Conservation (phyloP, 768 basidiomycete species). For the Gloeopeniophorella convolvens region DNA sequence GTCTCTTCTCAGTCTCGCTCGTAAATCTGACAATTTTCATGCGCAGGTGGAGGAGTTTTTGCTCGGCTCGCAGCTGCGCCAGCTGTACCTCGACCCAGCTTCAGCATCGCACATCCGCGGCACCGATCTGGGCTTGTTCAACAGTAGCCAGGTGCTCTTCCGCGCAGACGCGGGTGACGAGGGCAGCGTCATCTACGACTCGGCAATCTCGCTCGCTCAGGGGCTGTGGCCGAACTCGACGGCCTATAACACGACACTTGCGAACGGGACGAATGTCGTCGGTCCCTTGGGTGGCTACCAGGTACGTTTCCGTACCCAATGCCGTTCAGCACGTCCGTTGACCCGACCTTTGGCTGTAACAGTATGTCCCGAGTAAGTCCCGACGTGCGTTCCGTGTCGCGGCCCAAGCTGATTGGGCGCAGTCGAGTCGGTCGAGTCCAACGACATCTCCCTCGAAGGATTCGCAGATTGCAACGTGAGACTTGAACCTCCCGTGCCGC, state of each 20-base stretch:
- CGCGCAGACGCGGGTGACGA: slow-evolving; percentile 68
- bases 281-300: slow-evolving; percentile 67
- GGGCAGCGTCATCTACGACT: slow-evolving; percentile 58
- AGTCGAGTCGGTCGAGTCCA: slow-evolving; percentile 61
- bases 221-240: slow-evolving; percentile 54
- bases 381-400: not conserved
- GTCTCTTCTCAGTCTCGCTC: not conserved
- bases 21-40: not conserved
- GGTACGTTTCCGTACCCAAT: slow-evolving; percentile 21
- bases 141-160: slow-evolving; percentile 37
- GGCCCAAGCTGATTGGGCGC: slow-evolving; percentile 6
- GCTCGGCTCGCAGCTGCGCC: slow-evolving; percentile 47
- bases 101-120: slow-evolving; percentile 49
- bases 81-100: slow-evolving; percentile 45
- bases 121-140: slow-evolving; percentile 29
- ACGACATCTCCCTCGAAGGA: slow-evolving; percentile 61
- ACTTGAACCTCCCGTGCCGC: not conserved
- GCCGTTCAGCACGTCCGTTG: not conserved
- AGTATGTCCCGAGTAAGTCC: slow-evolving; percentile 38
- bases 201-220: slow-evolving; percentile 61
- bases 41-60: slow-evolving; percentile 49
- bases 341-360: not conserved
- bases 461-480: slow-evolving; percentile 53
- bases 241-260: slow-evolving; percentile 46
- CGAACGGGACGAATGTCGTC: slow-evolving; percentile 53